A percentile compares a stretch with the other conserved stretches of the same genome.
phyloP scores from a whole-genome alignment of 148 eudicot species.

The Cornus controversa region DNA sequence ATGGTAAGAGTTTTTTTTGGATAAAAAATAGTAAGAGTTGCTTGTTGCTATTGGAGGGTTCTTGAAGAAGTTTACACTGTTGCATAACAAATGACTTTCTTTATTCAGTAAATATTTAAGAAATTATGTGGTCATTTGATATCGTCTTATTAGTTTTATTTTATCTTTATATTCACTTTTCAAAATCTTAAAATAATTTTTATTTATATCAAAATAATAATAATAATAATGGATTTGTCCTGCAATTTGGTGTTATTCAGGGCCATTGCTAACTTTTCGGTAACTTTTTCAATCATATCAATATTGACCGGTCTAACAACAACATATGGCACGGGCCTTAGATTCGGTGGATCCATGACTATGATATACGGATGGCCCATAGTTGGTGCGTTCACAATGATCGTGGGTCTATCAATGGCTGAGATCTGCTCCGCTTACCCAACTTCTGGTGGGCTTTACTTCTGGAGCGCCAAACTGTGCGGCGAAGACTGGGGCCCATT shows the following conservation, averaged over 20 bases:
- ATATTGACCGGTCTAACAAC: slow-evolving; percentile 68
- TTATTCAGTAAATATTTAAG: too few relatives aligned
- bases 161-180: too few relatives aligned
- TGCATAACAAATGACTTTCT: too few relatives aligned
- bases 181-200: too few relatives aligned
- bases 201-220: too few relatives aligned
- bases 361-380: slow-evolving; percentile 77
- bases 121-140: too few relatives aligned
- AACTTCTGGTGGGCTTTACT: slow-evolving; percentile 72
- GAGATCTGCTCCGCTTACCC: slow-evolving; percentile 86
- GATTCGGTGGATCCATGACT: slow-evolving; percentile 64
- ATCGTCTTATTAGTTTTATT: too few relatives aligned
- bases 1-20: too few relatives aligned
- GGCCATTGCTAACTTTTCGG: slow-evolving; percentile 59
- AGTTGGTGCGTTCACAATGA: slow-evolving; percentile 49
- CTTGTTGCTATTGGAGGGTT: too few relatives aligned
- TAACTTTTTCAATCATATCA: slow-evolving; percentile 67
- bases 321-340: slow-evolving; percentile 47
- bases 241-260: slow-evolving; percentile 21
- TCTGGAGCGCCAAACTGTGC: slow-evolving; percentile 71
- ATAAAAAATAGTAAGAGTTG: too few relatives aligned
- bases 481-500: slow-evolving; percentile 55
- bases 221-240: neutral
- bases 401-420: slow-evolving; percentile 70
- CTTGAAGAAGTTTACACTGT: too few relatives aligned